Evolutionary conservation across 306 rosid species (phyloP).

Genomic region (Malus fusca): DNA sequence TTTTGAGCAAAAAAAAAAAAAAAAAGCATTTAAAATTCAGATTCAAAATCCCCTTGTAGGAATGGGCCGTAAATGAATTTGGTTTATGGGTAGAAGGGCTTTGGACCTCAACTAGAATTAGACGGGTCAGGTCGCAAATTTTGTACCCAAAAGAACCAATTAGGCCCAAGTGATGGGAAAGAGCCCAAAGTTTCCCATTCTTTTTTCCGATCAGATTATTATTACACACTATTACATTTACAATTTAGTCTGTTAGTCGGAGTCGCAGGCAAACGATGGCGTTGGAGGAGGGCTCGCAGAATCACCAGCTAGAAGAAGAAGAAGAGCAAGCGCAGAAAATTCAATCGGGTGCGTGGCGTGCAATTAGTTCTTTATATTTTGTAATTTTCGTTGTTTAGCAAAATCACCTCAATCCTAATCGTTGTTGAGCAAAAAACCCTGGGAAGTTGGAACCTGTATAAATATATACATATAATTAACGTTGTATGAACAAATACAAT

Average conservation of each 20-base stretch:
- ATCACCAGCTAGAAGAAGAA: not conserved
- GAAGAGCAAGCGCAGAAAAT: constrained; percentile 9
- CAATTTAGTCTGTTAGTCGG: not conserved
- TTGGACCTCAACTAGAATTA: not conserved
- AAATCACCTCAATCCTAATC: not conserved
- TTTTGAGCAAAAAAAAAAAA: too few species aligned
- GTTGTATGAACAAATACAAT: not conserved
- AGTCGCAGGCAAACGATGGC: constrained; percentile 20
- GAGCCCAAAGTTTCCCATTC: not conserved
- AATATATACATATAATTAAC: not conserved
- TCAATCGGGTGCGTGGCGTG: not conserved
- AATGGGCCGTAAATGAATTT: too few species aligned
- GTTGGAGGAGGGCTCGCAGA: constrained; percentile 21
- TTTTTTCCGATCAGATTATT: not conserved
- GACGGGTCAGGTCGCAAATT: not conserved
- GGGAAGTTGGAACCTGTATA: not conserved
- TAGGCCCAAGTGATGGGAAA: not conserved
- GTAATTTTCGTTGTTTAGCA: not conserved
- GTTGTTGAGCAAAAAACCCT: not conserved
- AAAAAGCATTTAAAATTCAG: too few species aligned
- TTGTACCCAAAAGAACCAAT: not conserved
- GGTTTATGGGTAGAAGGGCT: not conserved
- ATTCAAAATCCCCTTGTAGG: too few species aligned
- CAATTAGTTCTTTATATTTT: not conserved
- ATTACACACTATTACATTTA: too few species aligned